Evolutionary conservation across 257 asterid genomes (phyloP), one percentile per base, ranked within the genome.

Genomic region (Jaltomata sinuosa): DNA sequence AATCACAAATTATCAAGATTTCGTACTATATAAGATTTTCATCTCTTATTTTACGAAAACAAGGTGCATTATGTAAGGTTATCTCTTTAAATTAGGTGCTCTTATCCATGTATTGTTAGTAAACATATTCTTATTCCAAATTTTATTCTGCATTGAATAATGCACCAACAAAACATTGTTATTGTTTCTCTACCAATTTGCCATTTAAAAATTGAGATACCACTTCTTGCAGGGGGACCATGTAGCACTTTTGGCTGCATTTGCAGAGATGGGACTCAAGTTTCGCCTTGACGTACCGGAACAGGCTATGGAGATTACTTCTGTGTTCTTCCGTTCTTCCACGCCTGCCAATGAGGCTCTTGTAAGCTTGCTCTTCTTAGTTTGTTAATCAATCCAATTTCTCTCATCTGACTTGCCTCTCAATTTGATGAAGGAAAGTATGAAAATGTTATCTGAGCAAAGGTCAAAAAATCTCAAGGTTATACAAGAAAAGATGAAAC

Each of bases 241-340:
- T 83, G 98, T 92, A 88, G 98, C 99, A 74, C 94, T 96, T 82
- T 88, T 96, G 84, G 95, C 99, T 85, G 93, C 99, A 81, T 93
- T 96, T 80, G 81, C 97, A 42, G 99, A 96, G 91, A 92, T 96
- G 98, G 98, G 98, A 84, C 95, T 96, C 40, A 93, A 92, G 93
- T 88, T 96, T 90, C 97, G 98, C 80, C 88, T 96, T 89, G 99
- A 96, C 88, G 81, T 96, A 65, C 99, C 99, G 1, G 99, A 94
- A 89, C 98, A 94, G 87, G 96, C 95, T 81, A 96, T 96, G 99
- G 98, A 94, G 89, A 88, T 96, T 84, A 86, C 98, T 74, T 92
- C 84, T 85, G 89, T 92, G 67, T 96, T 96, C 91, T 96, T 96
- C 83, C 97, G 99, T 79, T 89, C 92, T 85, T 92, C 99, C 86